Evolutionary conservation across 768 basidiomycete genomes (phyloP).

Genomic region (Podaxis rugospora): DNA sequence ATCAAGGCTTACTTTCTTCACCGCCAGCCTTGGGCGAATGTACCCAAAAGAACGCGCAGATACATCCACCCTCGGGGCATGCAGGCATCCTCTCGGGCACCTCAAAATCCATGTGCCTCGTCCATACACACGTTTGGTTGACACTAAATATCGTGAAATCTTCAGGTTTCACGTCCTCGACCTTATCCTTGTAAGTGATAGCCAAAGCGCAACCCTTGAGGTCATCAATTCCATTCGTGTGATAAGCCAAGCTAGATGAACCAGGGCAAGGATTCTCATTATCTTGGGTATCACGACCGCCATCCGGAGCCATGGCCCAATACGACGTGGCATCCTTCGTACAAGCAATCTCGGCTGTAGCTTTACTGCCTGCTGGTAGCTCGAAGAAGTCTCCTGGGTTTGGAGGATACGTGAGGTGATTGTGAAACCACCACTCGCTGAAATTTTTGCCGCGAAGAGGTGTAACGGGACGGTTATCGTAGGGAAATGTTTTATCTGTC

Average conservation of each 20-base stretch:
- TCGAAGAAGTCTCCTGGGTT: constrained; percentile 51
- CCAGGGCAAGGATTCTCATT: constrained; percentile 47
- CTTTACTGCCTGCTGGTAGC: constrained; percentile 53
- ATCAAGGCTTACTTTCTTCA: constrained; percentile 50
- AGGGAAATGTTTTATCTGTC: constrained; percentile 44
- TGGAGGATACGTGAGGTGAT: constrained; percentile 55
- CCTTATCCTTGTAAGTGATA: constrained; percentile 73
- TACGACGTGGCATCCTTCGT: constrained; percentile 59
- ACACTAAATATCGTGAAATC: constrained; percentile 74
- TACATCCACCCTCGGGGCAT: constrained; percentile 59
- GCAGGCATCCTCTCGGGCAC: constrained; percentile 67
- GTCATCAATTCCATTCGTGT: constrained; percentile 52
- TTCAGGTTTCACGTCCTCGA: constrained; percentile 49
- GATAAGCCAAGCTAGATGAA: constrained; percentile 38
- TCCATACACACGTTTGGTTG: constrained; percentile 75
- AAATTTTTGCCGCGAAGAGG: constrained; percentile 46
- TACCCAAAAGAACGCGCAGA: constrained; percentile 74
- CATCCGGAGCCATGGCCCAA: constrained; percentile 37
- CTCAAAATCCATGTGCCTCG: constrained; percentile 60
- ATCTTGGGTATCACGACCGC: constrained; percentile 49
- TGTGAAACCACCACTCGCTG: constrained; percentile 61
- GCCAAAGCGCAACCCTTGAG: constrained; percentile 63
- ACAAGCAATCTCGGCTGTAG: constrained; percentile 51
- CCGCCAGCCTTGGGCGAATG: constrained; percentile 58
- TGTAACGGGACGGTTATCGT: constrained; percentile 62